Base-by-base conservation (phyloP, 768 basidiomycete genomes). In the Calvatia gigantea region DNA sequence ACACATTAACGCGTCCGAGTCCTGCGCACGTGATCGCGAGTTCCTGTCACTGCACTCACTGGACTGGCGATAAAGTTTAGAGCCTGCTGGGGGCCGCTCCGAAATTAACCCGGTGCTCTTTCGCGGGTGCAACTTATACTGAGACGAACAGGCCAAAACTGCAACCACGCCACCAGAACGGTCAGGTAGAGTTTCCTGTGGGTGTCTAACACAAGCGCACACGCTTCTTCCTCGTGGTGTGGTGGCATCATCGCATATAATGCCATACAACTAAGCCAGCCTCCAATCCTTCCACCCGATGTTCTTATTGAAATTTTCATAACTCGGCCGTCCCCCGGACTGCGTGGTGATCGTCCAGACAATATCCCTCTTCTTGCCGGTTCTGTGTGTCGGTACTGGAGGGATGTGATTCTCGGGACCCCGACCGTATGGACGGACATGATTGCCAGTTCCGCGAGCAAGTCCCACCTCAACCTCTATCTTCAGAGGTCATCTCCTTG, bases 1-100 rank as follows among this genome's bases (percentile, higher is more conserved):
- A 60, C 31, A 51, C 62, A 63, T 68, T 58, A 63, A 62, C 62
- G 61, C 63, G 60, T 53, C 60, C 69, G 65, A 64, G 66, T 63
- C 39, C n/a, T 8, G 6, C 43, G 65, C 69, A 70, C 67, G 64
- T 70, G 69, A 29, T 45, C 67, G 66, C 52, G 62, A 54, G 33
- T 12, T 14, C 35, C 9, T 12, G 25, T n/a, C n/a, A n/a, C n/a
- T n/a, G 21, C 42, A 43, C 21, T 19, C 42, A 21, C n/a, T n/a
- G n/a, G n/a, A n/a, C n/a, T n/a, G n/a, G n/a, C n/a, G n/a, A n/a
- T n/a, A n/a, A n/a, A n/a, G n/a, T n/a, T n/a, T n/a, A n/a, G n/a
- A n/a, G n/a, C n/a, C n/a, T n/a, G n/a, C n/a, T n/a, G n/a, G n/a
- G n/a, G n/a, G n/a, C n/a, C n/a, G n/a, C n/a, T n/a, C n/a, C n/a